Evolutionary conservation across 495 filamentous ascomycete genomes (phyloP), one percentile per base, ranked within the genome.

Genomic region (Xylaria sp.): DNA sequence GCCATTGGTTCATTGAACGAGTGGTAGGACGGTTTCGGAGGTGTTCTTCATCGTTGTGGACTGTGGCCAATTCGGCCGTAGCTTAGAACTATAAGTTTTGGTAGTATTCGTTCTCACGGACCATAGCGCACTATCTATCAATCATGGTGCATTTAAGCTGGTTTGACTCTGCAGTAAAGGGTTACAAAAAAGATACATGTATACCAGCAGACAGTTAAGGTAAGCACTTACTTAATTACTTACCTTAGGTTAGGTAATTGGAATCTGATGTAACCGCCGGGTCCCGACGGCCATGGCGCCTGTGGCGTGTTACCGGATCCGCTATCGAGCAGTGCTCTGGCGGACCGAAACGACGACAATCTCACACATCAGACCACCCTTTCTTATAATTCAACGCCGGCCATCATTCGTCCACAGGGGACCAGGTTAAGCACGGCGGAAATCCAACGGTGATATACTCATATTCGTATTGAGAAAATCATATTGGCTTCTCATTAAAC

Each of bases 261-360:
- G 21, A 19, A 40, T 40, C 19, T 61, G 24, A 41, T 67, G 63
- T 40, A 52, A 53, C 44, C 44, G 63, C 31, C 63, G 63, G 43
- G 33, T 35, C 43, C 63, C 48, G 43, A 43, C 67, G 57, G 67
- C 67, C 68, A 17, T 11, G 37, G 37, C 59, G n/a, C 70, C 75
- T 74, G 73, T 70, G 71, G 71, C 64, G 40, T 15, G 65, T 40
- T 21, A 69, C 40, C 68, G 46, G 73, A 52, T 73, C 75, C 75
- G 75, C 75, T 75, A 73, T 70, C 71, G 48, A 70, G 69, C 69
- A 68, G 44, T 46, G 11, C 62, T 71, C 71, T 71, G 68, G 61
- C 71, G 58, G 68, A 50, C 59, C 61, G 64, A 50, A 58, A 55
- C 61, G 41, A 67, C 48, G 37, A 61, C 68, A 57, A 69, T 43